phyloP scores from a whole-genome alignment of 352 stramenopile species.

The Phytopythium sindhum region DNA sequence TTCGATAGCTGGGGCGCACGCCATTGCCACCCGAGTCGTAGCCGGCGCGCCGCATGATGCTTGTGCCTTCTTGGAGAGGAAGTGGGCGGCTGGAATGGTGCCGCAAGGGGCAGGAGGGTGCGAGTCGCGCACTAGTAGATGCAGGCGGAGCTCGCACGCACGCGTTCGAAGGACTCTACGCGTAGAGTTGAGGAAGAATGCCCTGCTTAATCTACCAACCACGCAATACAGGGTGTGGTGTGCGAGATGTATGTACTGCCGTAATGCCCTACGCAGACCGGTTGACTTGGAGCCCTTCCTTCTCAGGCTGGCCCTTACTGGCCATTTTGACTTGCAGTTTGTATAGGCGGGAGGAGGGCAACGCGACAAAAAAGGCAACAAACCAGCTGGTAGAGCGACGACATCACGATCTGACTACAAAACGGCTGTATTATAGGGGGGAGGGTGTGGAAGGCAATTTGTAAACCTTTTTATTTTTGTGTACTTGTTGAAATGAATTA shows the following conservation, averaged over 20 bases:
- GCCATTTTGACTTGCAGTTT: neutral
- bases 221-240: no score
- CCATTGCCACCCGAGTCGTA: neutral
- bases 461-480: neutral
- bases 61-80: neutral
- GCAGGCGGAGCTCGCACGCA: neutral
- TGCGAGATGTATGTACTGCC: neutral
- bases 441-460: neutral
- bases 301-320: neutral
- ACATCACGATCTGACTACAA: neutral
- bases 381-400: neutral
- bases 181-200: no score
- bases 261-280: neutral
- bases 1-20: conserved; percentile 24
- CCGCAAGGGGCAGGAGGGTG: no score
- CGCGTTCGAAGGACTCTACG: no score
- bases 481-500: neutral
- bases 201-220: no score
- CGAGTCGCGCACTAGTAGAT: neutral
- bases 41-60: conserved; percentile 2
- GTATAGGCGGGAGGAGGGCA: neutral
- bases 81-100: neutral
- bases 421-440: neutral
- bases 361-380: neutral
- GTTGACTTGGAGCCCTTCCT: neutral